Evolutionary conservation across 257 asterid genomes (phyloP), one percentile per base, ranked within the genome.

Genomic region (Nicotiana tabacum): DNA sequence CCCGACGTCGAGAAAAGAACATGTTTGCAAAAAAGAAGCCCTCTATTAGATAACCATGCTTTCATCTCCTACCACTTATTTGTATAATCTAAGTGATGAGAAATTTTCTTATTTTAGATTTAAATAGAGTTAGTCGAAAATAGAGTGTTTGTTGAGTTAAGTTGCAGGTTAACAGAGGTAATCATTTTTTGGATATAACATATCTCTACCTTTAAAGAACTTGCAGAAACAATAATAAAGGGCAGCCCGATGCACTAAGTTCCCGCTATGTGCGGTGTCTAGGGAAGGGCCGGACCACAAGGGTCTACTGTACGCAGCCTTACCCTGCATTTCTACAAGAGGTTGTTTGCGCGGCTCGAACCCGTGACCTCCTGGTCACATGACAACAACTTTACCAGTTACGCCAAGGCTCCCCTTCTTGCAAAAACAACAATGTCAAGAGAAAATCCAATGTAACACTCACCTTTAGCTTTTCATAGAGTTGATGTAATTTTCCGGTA

Each of bases 401-500:
- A 37, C 1, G 9, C 9, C 9, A 37, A 37, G 2, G 46, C 46
- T 37, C 9, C 9, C 7, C 7, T 39, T 21, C 21, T 21, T 21
- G 21, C 21, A 21, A 21, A 21, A 21, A 21, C 58, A 53, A 53
- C 58, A 53, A 13, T 13, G 58, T 15, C 6, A 53, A 15, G 18
- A 4, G 51, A 43, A 43, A 53, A 3, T 13, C 18, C 58, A 4
- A 46, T 48, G 17, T 15, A 66, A 65, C 16, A 67, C 82, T 82
- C 61, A 91, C 94, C 89, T 90, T 88, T 78, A 90, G 86, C 32
- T 83, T 76, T 85, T 90, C 79, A 74, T 18, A 48, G 93, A 86
- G 85, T 91, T 83, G 18, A 87, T 17, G 74, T 94, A 95, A 79
- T 82, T 90, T 83, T 89, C 97, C 0, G 97, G 99, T 87, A 94